Evolutionary conservation across 1,139 yeast genomes (phyloP).

Genomic region (Candida pseudoviswanathii): DNA sequence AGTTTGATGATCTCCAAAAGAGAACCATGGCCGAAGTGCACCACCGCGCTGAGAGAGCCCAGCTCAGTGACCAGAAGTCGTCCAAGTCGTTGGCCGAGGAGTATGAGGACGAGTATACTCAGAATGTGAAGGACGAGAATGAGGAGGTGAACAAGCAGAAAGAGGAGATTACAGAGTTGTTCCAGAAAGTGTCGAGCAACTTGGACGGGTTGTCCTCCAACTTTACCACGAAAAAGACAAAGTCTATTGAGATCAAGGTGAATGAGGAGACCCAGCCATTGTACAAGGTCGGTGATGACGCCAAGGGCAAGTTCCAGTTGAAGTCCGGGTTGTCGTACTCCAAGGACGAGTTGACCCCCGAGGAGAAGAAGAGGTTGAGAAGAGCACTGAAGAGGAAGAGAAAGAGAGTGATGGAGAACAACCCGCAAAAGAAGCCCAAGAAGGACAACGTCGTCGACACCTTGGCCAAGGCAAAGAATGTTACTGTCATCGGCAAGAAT

Average conservation of each 20-base stretch:
- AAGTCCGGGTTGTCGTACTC: conserved; percentile 83
- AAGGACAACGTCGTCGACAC: conserved; percentile 64
- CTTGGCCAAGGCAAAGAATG: conserved; percentile 70
- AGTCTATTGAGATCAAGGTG: conserved; percentile 77
- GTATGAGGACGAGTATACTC: conserved; percentile 82
- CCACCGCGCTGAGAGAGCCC: conserved; percentile 57
- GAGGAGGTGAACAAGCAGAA: conserved; percentile 67
- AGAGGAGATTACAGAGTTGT: conserved; percentile 72
- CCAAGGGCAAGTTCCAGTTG: conserved; percentile 45
- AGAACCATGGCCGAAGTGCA: conserved; percentile 65
- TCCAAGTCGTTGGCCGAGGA: conserved; percentile 86
- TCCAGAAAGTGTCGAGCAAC: conserved; percentile 63
- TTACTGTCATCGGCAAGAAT: conserved; percentile 75
- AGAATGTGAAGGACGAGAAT: conserved; percentile 45
- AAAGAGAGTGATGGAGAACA: conserved; percentile 46
- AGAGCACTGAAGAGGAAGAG: conserved; percentile 84
- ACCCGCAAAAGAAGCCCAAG: conserved; percentile 17
- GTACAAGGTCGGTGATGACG: conserved; percentile 59
- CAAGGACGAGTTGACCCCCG: conserved; percentile 80
- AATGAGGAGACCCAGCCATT: conserved; percentile 88
- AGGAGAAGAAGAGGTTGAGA: conserved; percentile 85
- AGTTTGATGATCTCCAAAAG: conserved; percentile 84
- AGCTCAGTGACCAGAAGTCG: conserved; percentile 84
- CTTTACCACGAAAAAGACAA: conserved; percentile 79
- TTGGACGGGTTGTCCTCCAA: conserved; percentile 89